Percentiles rank a stretch among this genome's conserved stretches.
Conservation (phyloP, 306 rosid genomes). For the Quercus ilex region DNA sequence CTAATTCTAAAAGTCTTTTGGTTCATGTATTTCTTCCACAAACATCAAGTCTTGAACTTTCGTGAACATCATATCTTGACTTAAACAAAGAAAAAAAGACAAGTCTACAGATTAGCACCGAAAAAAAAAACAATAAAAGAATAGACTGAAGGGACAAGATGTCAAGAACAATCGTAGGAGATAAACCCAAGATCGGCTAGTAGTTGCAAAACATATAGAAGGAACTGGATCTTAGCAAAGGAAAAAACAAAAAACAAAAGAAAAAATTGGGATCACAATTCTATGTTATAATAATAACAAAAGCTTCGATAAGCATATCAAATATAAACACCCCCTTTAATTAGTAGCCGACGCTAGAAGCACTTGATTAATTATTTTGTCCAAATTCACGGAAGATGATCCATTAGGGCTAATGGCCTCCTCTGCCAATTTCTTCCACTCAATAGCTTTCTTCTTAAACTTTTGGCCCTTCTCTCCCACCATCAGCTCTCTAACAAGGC, state of each 20-base stretch:
- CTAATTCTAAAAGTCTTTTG: no score
- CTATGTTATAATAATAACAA: not conserved
- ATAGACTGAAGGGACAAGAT: no score
- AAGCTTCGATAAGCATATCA: not conserved
- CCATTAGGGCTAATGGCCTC: constrained; percentile 26
- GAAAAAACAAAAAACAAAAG: not conserved
- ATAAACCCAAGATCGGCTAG: no score
- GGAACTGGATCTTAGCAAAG: not conserved
- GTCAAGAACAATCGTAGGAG: no score
- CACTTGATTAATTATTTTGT: constrained; percentile 20
- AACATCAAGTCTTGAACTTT: no score
- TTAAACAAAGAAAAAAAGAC: no score
- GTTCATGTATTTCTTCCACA: no score
- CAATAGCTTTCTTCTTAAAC: constrained; percentile 40
- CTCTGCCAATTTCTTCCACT: constrained; percentile 46
- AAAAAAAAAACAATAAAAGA: no score
- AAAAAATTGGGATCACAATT: not conserved
- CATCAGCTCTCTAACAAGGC: constrained; percentile 55
- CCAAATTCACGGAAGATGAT: constrained; percentile 37
- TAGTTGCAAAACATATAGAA: no score
- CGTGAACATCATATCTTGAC: no score
- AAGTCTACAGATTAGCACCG: no score
- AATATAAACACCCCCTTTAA: not conserved
- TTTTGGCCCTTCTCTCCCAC: constrained; percentile 43
- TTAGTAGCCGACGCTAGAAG: constrained; percentile 5